Percentiles rank a stretch among this genome's conserved stretches.
phyloP scores from a whole-genome alignment of 306 rosid genomes.

The Begonia peltatifolia region DNA sequence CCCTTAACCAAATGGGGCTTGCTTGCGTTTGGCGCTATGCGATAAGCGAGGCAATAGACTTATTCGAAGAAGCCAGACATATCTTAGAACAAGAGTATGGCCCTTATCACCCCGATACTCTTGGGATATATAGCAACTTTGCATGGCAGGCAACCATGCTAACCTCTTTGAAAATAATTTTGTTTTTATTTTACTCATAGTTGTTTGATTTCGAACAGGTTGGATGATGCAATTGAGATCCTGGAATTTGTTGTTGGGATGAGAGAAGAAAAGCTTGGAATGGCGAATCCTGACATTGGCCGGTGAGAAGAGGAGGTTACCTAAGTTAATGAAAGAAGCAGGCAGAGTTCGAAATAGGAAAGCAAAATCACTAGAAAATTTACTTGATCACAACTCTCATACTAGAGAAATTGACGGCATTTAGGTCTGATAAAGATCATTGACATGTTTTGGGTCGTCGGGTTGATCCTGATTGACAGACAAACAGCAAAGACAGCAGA shows the following conservation, averaged over 20 bases:
- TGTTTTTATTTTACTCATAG: too few relatives aligned
- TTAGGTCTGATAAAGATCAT: neutral
- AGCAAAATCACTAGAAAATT: conserved; percentile 59
- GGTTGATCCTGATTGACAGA: too few relatives aligned
- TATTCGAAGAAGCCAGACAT: conserved; percentile 73
- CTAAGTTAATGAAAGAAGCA: conserved; percentile 76
- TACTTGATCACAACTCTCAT: conserved; percentile 39
- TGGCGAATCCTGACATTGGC: conserved; percentile 82
- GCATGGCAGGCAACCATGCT: conserved; percentile 62
- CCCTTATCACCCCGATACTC: conserved; percentile 74
- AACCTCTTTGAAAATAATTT: too few relatives aligned
- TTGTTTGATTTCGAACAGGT: conserved; percentile 21
- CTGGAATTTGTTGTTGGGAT: conserved; percentile 56
- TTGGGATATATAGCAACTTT: conserved; percentile 86
- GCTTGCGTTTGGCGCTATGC: conserved; percentile 55
- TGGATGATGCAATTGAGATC: conserved; percentile 76
- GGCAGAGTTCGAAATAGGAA: conserved; percentile 63
- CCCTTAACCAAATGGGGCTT: conserved; percentile 91
- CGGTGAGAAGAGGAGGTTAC: conserved; percentile 84
- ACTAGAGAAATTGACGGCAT: conserved; percentile 7
- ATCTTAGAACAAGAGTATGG: conserved; percentile 63
- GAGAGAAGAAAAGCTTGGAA: conserved; percentile 92
- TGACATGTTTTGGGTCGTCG: too few relatives aligned
- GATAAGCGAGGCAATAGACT: conserved; percentile 48
- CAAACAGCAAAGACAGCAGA: too few relatives aligned